Percentiles rank a stretch among this genome's conserved stretches.
Evolutionary conservation across 1,284 basidiomycete genomes (phyloP).

Genomic region (Pascua guehoae): DNA sequence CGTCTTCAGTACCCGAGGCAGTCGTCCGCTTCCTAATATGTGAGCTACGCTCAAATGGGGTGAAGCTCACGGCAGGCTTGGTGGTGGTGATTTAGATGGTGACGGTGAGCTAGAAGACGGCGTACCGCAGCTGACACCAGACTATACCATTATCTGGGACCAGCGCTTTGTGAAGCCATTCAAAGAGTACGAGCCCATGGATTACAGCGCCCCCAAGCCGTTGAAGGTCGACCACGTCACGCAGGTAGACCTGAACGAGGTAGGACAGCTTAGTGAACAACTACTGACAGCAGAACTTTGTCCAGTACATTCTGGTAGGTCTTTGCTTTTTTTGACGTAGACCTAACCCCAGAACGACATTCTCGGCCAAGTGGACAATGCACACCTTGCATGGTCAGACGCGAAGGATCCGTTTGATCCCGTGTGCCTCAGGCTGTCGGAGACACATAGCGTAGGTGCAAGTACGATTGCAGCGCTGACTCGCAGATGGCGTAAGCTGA

Average conservation of each 20-base stretch:
- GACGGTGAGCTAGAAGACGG: slow-evolving; percentile 21
- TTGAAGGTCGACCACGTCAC: slow-evolving; percentile 35
- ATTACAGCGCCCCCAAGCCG: slow-evolving; percentile 42
- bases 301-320: slow-evolving; percentile 40
- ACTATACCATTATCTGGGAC: slow-evolving; percentile 50
- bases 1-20: slow-evolving; percentile 44
- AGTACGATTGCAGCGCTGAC: slow-evolving; percentile 9
- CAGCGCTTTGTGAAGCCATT: slow-evolving; percentile 38
- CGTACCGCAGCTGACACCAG: slow-evolving; percentile 10
- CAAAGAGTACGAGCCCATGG: slow-evolving; percentile 34
- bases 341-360: slow-evolving; percentile 37
- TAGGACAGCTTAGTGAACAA: slow-evolving; percentile 1
- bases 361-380: slow-evolving; percentile 45
- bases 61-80: slow-evolving; percentile 32
- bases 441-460: slow-evolving; percentile 38
- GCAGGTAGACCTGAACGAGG: slow-evolving; percentile 45
- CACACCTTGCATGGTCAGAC: slow-evolving; percentile 45
- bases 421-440: slow-evolving; percentile 29
- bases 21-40: slow-evolving; percentile 46
- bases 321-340: too few species aligned
- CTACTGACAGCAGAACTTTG: slow-evolving; percentile 36
- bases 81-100: slow-evolving; percentile 49
- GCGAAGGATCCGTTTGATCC: slow-evolving; percentile 9
- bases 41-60: slow-evolving; percentile 6
- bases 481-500: slow-evolving; percentile 33